A percentile compares a stretch with the other conserved stretches of the same genome.
These are phyloP conservation scores for Pseudozyma sp. DNA, from an alignment of 1,284 basidiomycete genomes.

Conservation along the genomic window DNA sequence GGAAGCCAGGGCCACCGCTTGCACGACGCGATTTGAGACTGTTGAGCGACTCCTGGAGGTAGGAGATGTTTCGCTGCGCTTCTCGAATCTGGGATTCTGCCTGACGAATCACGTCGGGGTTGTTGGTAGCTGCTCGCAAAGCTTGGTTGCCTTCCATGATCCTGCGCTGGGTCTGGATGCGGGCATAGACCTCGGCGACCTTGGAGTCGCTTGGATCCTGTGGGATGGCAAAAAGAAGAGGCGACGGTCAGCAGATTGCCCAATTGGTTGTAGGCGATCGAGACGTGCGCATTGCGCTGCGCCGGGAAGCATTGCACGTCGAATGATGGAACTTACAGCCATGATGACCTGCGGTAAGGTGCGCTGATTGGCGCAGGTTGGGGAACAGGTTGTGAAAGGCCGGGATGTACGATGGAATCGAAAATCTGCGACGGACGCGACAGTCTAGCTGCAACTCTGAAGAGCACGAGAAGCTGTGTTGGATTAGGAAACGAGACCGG, in stretches of 20 bases:
- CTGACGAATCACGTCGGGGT: conserved; percentile 82
- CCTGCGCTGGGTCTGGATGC: conserved; percentile 91
- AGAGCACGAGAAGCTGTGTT: too few relatives aligned
- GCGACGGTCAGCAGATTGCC: neutral
- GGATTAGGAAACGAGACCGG: too few relatives aligned
- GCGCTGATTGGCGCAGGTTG: conserved; percentile 6
- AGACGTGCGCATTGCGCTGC: too few relatives aligned
- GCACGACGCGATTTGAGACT: conserved; percentile 79
- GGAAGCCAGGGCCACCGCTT: conserved; percentile 62
- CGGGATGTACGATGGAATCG: too few relatives aligned
- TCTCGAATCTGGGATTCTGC: conserved; percentile 86
- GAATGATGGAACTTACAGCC: conserved; percentile 29
- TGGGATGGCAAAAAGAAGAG: neutral
- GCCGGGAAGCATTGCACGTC: too few relatives aligned
- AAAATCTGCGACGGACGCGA: too few relatives aligned
- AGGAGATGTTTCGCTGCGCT: conserved; percentile 83
- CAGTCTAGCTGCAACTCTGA: too few relatives aligned
- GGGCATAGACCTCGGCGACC: conserved; percentile 88
- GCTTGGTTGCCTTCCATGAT: conserved; percentile 86
- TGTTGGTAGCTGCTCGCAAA: conserved; percentile 83
- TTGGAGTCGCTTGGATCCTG: conserved; percentile 76
- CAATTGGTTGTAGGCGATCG: neutral
- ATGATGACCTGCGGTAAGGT: conserved; percentile 14
- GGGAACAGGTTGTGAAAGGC: neutral
- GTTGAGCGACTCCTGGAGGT: conserved; percentile 86